phyloP scores from a whole-genome alignment of 2,329 filamentous ascomycete genomes.

The Pseudocercospora ulei region DNA sequence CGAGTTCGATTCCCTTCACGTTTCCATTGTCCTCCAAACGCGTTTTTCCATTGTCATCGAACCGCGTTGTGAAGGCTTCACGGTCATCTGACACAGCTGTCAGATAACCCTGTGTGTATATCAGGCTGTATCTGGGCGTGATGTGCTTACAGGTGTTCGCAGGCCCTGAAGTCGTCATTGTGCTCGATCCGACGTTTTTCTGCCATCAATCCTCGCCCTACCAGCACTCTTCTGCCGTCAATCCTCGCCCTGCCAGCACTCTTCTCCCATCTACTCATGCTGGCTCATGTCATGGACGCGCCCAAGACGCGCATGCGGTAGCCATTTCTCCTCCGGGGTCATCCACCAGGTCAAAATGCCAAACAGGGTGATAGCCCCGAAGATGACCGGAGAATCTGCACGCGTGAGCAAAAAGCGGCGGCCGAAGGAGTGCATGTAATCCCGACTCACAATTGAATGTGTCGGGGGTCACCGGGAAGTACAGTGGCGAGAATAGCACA shows the following conservation, averaged over 20 bases:
- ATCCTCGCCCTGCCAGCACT: not conserved
- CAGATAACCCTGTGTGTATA: no score
- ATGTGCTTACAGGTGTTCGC: no score
- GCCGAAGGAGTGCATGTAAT: no score
- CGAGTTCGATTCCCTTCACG: no score
- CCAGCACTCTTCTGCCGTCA: not conserved
- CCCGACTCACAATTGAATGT: slow-evolving; percentile 33
- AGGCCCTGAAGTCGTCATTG: no score
- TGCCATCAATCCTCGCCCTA: not conserved
- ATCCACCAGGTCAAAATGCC: slow-evolving; percentile 33
- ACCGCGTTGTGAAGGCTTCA: no score
- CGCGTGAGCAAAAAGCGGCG: not conserved
- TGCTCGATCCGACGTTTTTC: no score
- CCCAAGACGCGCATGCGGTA: slow-evolving; percentile 24
- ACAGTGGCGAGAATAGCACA: slow-evolving; percentile 36
- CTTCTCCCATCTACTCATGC: not conserved
- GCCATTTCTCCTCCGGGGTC: slow-evolving; percentile 35
- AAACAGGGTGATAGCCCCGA: slow-evolving; percentile 36
- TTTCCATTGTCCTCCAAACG: no score
- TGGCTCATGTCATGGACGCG: slow-evolving; percentile 8
- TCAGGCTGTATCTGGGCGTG: no score
- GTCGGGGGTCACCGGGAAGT: slow-evolving; percentile 32
- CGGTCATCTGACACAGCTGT: no score
- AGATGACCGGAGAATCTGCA: slow-evolving; percentile 33
- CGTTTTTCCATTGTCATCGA: no score